Evolutionary conservation across 129 eudicot species (phyloP).

Genomic region (Lonicera japonica): DNA sequence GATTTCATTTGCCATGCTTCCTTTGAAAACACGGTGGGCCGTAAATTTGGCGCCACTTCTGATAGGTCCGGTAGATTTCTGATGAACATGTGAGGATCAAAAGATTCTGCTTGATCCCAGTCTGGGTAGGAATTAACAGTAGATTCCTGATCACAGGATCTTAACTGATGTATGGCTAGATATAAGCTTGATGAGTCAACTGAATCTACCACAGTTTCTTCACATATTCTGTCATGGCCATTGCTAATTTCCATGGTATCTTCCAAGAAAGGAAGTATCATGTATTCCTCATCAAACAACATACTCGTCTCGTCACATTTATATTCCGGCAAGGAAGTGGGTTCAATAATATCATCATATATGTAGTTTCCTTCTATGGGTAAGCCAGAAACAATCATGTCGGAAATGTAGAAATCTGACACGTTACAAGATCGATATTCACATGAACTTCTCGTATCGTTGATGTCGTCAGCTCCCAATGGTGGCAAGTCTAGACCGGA

Average conservation of each 20-base stretch:
- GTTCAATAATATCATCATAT: slow-evolving; percentile 29
- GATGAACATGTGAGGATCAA: slow-evolving; percentile 78
- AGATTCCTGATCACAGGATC: slow-evolving; percentile 53
- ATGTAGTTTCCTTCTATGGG: slow-evolving; percentile 30
- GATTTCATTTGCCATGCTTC: slow-evolving; percentile 37
- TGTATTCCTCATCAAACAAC: slow-evolving; percentile 55
- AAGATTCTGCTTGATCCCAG: slow-evolving; percentile 63
- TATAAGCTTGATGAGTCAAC: slow-evolving; percentile 55
- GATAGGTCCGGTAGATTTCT: slow-evolving; percentile 62
- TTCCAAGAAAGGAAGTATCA: slow-evolving; percentile 62
- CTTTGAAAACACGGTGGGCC: neutral
- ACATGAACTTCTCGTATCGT: slow-evolving; percentile 47
- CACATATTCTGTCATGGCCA: slow-evolving; percentile 32
- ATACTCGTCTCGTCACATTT: slow-evolving; percentile 48
- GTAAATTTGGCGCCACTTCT: slow-evolving; percentile 30
- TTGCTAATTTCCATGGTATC: slow-evolving; percentile 46
- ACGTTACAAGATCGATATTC: slow-evolving; percentile 67
- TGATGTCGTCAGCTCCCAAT: slow-evolving; percentile 39
- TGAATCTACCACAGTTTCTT: slow-evolving; percentile 33
- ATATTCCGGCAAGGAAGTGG: slow-evolving; percentile 48
- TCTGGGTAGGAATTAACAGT: slow-evolving; percentile 37
- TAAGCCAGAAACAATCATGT: slow-evolving; percentile 67
- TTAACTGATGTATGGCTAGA: slow-evolving; percentile 59
- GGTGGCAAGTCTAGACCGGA: slow-evolving; percentile 25
- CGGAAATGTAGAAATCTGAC: slow-evolving; percentile 76